These are phyloP conservation scores for Schwanniomyces polymorphus DNA, from an alignment of 805 yeast genomes.

Conservation along the genomic window DNA sequence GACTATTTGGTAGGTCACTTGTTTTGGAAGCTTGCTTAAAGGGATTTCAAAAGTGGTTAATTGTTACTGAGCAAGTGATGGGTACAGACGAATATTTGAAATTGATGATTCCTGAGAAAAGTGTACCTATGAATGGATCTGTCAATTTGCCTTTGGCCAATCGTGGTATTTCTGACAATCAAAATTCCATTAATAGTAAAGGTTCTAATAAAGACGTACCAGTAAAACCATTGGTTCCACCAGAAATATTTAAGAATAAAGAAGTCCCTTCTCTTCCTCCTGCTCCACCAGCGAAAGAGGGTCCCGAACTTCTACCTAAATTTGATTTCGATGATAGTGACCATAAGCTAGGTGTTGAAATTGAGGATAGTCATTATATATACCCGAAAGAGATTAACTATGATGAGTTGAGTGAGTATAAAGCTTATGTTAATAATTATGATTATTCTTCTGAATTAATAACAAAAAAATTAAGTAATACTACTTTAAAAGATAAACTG, in stretches of 20 bases:
- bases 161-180: background rate
- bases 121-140: conserved; percentile 13
- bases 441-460: background rate
- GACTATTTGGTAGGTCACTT: conserved; percentile 75
- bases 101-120: conserved; percentile 2
- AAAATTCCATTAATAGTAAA: background rate
- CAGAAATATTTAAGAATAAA: conserved; percentile 10
- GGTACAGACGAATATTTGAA: conserved; percentile 31
- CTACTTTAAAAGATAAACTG: background rate
- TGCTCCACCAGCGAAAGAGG: conserved; percentile 18
- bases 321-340: conserved; percentile 21
- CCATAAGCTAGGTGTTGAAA: conserved; percentile 11
- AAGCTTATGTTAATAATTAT: background rate
- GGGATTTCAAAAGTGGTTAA: conserved; percentile 78
- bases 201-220: conserved; percentile 21
- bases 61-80: conserved; percentile 66
- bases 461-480: background rate
- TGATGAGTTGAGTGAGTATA: conserved; percentile 19
- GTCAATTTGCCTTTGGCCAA: too few relatives aligned
- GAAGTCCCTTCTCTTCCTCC: conserved; percentile 26
- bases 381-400: conserved; percentile 10
- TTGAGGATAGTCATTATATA: background rate
- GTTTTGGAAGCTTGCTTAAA: conserved; percentile 79
- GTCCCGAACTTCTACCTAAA: conserved; percentile 8
- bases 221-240: conserved; percentile 5